Base-by-base conservation (phyloP, 2,329 filamentous ascomycete genomes). In the Arthroderma sp. region DNA sequence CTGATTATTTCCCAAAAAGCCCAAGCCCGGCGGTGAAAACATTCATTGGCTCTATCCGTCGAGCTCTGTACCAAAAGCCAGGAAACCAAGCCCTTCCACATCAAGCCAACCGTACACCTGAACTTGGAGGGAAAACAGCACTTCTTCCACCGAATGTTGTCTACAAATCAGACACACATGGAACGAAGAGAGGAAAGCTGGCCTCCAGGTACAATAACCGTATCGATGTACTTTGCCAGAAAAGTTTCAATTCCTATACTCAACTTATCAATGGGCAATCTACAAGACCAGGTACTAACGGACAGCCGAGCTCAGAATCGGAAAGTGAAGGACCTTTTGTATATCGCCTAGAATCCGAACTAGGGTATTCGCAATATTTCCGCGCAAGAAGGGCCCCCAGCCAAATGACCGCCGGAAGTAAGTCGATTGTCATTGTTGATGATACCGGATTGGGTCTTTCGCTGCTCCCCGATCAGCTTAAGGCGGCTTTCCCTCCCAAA, bases 341-440 rank as follows among this genome's bases (percentile, higher is more conserved):
- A 22, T 22, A 22, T 22, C 15, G 15, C 15, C 15, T 22, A 22
- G 15, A 22, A 22, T 22, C 15, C 15, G 15, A 22, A 22, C 15
- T 22, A 22, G 15, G 15, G 15, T 22, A 22, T 22, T 22, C 15
- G 1, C 15, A 22, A 22, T 22, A 22, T 22, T 22, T 22, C 15
- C 15, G 15, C 29, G 34, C 28, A 44, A 27, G 4, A 52, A 63
- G 6, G 64, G 72, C 38, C 48, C 55, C 30, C 43, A 78, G 74
- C 51, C 69, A 69, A 45, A 75, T 89, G 38, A 91, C 86, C 0
- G 72, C 73, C 7, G 84, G 86, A n/a, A 94, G 86, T 68, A 82
- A 88, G 57, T 94, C 86, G 0, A 93, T 94, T 52, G 74, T 94
- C 45, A 93, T 94, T 56, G 78, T 94, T 32, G 85, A 93, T 53